These are phyloP conservation scores for Knufia fluminis DNA, from an alignment of 2,329 filamentous ascomycete species.

Conservation along the genomic window DNA sequence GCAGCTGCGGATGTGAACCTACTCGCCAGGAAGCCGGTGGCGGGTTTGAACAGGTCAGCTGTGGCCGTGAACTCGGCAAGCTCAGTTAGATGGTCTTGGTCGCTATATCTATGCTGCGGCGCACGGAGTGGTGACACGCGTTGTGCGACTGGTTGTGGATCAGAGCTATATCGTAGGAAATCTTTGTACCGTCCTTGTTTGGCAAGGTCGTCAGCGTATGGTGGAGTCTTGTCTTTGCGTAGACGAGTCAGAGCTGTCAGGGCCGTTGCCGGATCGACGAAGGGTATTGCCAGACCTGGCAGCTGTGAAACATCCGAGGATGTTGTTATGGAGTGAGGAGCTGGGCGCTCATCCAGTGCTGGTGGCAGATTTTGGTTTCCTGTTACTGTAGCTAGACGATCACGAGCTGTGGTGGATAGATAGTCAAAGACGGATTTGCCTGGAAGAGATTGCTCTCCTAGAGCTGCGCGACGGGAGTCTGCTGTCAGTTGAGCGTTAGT, in stretches of 20 bases:
- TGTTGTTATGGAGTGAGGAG: slow-evolving; percentile 35
- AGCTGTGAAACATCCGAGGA: background rate
- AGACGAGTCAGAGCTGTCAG: slow-evolving; percentile 56
- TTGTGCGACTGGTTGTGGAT: slow-evolving; percentile 30
- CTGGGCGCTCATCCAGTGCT: slow-evolving; percentile 62
- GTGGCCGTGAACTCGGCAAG: slow-evolving; percentile 67
- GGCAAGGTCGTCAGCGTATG: slow-evolving; percentile 70
- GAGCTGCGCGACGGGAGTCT: slow-evolving; percentile 65
- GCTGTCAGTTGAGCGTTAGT: slow-evolving; percentile 49
- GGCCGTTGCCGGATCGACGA: slow-evolving; percentile 57
- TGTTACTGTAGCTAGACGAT: slow-evolving; percentile 64
- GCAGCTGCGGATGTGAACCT: slow-evolving; percentile 65
- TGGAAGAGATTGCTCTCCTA: slow-evolving; percentile 72
- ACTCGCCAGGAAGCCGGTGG: slow-evolving; percentile 85
- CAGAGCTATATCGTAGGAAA: slow-evolving; percentile 71
- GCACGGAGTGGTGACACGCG: slow-evolving; percentile 7
- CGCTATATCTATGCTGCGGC: slow-evolving; percentile 38
- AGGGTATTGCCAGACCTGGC: slow-evolving; percentile 32
- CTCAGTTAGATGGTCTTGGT: slow-evolving; percentile 72
- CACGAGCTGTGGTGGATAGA: slow-evolving; percentile 66
- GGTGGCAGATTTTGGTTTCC: slow-evolving; percentile 69
- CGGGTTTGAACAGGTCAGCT: slow-evolving; percentile 77
- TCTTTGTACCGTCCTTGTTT: slow-evolving; percentile 73
- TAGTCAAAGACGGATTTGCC: slow-evolving; percentile 96
- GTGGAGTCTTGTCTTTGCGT: slow-evolving; percentile 53